Evolutionary conservation across 2,329 filamentous ascomycete genomes (phyloP), one percentile per base, ranked within the genome.

Genomic region (Ascochyta lentis): DNA sequence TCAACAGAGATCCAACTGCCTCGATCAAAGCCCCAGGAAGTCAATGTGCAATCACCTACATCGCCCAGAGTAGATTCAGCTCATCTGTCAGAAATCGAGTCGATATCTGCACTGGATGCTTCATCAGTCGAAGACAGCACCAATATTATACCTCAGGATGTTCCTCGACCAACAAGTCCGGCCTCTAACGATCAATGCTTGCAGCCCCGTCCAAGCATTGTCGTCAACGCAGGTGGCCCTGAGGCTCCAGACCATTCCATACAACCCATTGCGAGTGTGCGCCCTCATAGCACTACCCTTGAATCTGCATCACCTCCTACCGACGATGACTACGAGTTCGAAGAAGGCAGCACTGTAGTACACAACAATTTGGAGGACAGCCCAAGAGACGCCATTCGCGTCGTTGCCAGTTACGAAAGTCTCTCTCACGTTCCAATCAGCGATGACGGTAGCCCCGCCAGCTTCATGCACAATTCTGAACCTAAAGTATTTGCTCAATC

Each of bases 301-400:
- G 37, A 37, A 24, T 42, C 50, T 23, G 58, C 50, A 24, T 41
- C 33, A 22, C 27, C 56, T 10, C 10, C 40, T 13, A 35, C 16
- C 15, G 66, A 71, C n/a, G 66, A 68, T 15, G 70, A 71, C 15
- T 70, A 64, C 3, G 64, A 68, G 3, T 75, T 73, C 35, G 72
- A 75, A 16, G 72, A 74, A 45, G 72, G 67, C 9, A 71, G 74
- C 37, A 75, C 72, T 6, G 60, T 75, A 4, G 58, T 75, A 3
- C 71, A 75, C 39, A 68, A 70, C 39, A 65, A 70, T 5, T 34
- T 61, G 6, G 67, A 67, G 1, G 63, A 64, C 1, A 55, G 43
- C 16, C 43, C 42, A 6, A 43, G 54, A 26, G 52, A 50, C 16
- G 39, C 26, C 3, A 44, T 33, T 24, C 53, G 45, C 13, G 39